Evolutionary conservation across 129 eudicot genomes (phyloP), one percentile per base, ranked within the genome.

Genomic region (Centaurea solstitialis): DNA sequence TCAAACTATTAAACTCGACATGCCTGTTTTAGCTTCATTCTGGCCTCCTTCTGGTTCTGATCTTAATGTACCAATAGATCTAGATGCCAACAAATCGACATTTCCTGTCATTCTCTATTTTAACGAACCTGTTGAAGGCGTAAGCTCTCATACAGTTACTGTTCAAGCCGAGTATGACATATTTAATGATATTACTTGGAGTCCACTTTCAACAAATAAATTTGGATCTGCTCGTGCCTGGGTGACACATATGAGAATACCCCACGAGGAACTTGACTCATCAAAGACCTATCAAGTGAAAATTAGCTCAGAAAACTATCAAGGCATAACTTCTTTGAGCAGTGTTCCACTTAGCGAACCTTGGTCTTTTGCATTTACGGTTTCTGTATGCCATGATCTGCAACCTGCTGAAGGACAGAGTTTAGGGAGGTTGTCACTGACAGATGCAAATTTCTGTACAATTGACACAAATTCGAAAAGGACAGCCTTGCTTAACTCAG

Each of bases 31-130:
- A 69, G 78, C 88, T 77, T 87, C 91, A 37, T 86, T 90, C 68
- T 92, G 94, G 93, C 97, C 99, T 70, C 87, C 94, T 79, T 82
- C 77, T 81, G 97, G 89, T 68, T 87, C 87, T 33, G 57, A 88
- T 72, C 53, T 90, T 64, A 35, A n/a, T 39, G 9, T 87, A 40
- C 86, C 87, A 33, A 72, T 33, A 68, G 41, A 80, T 62, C 26
- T 43, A 0, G 72, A 75, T 75, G 45, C 83, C 57, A 80, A 81
- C 62, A 68, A 75, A 9, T 33, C 79, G 7, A 64, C 73, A 17
- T 81, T 85, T 81, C 97, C 98, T 30, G 8, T 92, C 30, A 76
- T 95, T 82, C 87, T 95, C 23, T 90, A 86, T 88, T 92, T 95
- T 72, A 91, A 68, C 62, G 94, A 92, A 85, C 82, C 88, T 33